phyloP scores from a whole-genome alignment of 768 basidiomycete species.

The Boletus barrowsii region DNA sequence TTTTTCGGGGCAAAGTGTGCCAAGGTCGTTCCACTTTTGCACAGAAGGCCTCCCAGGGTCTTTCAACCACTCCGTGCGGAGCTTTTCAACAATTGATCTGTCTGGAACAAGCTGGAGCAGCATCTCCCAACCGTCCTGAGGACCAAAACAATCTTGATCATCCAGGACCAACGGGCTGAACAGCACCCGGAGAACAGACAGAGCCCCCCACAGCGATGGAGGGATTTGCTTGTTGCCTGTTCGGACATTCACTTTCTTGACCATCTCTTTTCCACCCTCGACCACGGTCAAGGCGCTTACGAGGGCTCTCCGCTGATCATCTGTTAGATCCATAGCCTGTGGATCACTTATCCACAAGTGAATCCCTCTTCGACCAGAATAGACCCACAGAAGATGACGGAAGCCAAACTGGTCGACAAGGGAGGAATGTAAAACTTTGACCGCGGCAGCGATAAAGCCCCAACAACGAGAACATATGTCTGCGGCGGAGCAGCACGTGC shows the following conservation, averaged over 20 bases:
- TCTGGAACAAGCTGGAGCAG: constrained; percentile 78
- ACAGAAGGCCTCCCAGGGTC: constrained; percentile 53
- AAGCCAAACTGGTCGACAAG: constrained; percentile 92
- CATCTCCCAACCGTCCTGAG: constrained; percentile 67
- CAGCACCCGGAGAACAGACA: constrained; percentile 45
- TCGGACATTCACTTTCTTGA: constrained; percentile 79
- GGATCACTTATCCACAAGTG: constrained; percentile 96
- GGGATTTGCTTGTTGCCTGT: constrained; percentile 49
- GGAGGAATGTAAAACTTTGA: constrained; percentile 75
- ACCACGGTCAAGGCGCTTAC: constrained; percentile 87
- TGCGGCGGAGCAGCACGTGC: constrained; percentile 91
- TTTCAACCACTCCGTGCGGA: constrained; percentile 59
- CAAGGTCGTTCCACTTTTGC: constrained; percentile 74
- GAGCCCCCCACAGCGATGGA: constrained; percentile 62
- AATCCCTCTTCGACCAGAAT: constrained; percentile 97
- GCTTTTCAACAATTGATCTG: constrained; percentile 39
- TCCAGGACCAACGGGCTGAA: constrained; percentile 69
- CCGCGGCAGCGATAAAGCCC: constrained; percentile 91
- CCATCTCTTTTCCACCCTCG: constrained; percentile 75
- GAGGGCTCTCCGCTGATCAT: constrained; percentile 83
- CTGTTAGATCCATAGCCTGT: constrained; percentile 84
- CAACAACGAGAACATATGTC: constrained; percentile 92
- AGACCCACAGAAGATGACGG: constrained; percentile 91
- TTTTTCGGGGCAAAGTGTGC: constrained; percentile 23
- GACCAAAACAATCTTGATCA: constrained; percentile 82